phyloP scores from a whole-genome alignment of 2,329 filamentous ascomycete species.

The Pseudocercospora cruenta region DNA sequence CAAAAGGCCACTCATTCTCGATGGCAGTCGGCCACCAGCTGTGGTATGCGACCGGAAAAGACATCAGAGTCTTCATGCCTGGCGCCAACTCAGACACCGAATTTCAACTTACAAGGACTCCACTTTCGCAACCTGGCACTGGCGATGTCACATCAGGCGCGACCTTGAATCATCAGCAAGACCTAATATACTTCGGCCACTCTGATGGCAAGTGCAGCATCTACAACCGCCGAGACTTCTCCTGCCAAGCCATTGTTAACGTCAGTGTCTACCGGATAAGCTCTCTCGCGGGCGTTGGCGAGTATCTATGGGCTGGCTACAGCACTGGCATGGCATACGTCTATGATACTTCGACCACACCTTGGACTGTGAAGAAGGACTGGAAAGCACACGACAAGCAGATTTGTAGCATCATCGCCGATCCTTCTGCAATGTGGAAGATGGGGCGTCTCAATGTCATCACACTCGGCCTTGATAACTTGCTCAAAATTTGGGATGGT shows the following conservation, averaged over 20 bases:
- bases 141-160: constrained; percentile 89
- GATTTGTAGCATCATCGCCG: constrained; percentile 74
- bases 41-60: constrained; percentile 87
- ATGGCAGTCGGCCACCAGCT: constrained; percentile 82
- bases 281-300: constrained; percentile 76
- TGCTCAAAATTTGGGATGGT: constrained; percentile 86
- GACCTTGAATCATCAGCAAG: constrained; percentile 71
- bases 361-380: constrained; percentile 90
- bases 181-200: constrained; percentile 87
- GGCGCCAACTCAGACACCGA: constrained; percentile 67
- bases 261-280: constrained; percentile 96
- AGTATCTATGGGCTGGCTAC: constrained; percentile 88
- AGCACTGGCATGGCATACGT: constrained; percentile 93
- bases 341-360: constrained; percentile 80
- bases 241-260: constrained; percentile 78
- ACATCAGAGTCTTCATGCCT: constrained; percentile 81
- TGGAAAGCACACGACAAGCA: constrained; percentile 88
- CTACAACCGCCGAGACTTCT: constrained; percentile 78
- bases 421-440: constrained; percentile 81
- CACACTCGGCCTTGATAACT: constrained; percentile 84
- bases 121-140: constrained; percentile 70
- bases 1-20: constrained; percentile 83
- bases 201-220: constrained; percentile 91
- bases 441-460: constrained; percentile 82
- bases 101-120: constrained; percentile 74